Percentiles rank a stretch among this genome's conserved stretches.
phyloP scores from a whole-genome alignment of 805 yeast genomes.

The Candida ipomoeae region DNA sequence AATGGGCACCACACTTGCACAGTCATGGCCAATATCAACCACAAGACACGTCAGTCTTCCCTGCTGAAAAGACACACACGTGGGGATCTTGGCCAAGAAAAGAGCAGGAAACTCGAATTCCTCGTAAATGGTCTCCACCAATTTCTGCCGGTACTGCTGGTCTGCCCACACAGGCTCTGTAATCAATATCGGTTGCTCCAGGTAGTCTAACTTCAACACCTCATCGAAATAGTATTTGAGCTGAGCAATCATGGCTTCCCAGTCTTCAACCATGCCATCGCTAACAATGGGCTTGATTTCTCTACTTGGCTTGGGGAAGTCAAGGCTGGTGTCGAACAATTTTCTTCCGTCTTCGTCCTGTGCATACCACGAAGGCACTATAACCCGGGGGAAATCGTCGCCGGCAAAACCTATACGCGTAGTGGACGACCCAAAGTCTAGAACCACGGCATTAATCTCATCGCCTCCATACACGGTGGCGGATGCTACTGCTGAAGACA shows the following conservation, averaged over 20 bases:
- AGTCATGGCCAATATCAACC: conserved; percentile 81
- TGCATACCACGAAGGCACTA: conserved; percentile 67
- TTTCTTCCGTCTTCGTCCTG: conserved; percentile 18
- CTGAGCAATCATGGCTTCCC: conserved; percentile 82
- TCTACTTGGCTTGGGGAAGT: conserved; percentile 47
- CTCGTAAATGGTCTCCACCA: conserved; percentile 71
- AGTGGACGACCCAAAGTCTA: conserved; percentile 83
- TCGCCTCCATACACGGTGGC: conserved; percentile 45
- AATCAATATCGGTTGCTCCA: conserved; percentile 70
- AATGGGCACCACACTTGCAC: conserved; percentile 73
- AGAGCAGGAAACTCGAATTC: conserved; percentile 71
- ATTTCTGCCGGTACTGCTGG: conserved; percentile 57
- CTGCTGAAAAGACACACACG: conserved; percentile 82
- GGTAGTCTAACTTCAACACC: conserved; percentile 47
- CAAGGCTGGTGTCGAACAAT: conserved; percentile 41
- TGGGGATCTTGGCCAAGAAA: conserved; percentile 77
- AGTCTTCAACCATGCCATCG: conserved; percentile 66
- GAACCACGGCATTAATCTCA: conserved; percentile 85
- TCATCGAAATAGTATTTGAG: conserved; percentile 58
- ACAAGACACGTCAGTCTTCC: conserved; percentile 85
- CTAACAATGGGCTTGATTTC: conserved; percentile 56
- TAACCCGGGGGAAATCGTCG: conserved; percentile 76
- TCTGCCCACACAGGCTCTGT: conserved; percentile 90
- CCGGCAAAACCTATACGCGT: conserved; percentile 93
- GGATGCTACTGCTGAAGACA: conserved; percentile 14